Conservation (phyloP, 208 protist species). For the Zelonia costaricensis region DNA sequence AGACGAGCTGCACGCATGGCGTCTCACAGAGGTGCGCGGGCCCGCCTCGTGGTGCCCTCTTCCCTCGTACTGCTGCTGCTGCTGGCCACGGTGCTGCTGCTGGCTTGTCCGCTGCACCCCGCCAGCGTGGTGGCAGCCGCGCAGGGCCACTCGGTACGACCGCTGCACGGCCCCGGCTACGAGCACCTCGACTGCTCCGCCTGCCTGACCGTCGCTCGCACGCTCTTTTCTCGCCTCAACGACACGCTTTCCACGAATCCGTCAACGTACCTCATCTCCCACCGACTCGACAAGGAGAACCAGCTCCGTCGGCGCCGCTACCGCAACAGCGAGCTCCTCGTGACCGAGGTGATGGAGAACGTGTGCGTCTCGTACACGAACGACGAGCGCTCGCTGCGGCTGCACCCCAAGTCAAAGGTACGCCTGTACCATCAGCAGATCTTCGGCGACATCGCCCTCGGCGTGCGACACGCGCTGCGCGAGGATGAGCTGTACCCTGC, state of each 20-base stretch:
- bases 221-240: conserved; percentile 66
- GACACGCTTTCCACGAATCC: conserved; percentile 44
- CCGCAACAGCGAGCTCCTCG: conserved; percentile 69
- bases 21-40: too few species aligned
- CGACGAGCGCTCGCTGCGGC: conserved; percentile 47
- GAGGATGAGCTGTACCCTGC: conserved; percentile 35
- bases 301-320: conserved; percentile 45
- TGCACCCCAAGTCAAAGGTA: conserved; percentile 62
- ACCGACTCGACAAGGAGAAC: conserved; percentile 45
- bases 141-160: conserved; percentile 17
- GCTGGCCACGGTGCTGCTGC: too few species aligned
- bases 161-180: conserved; percentile 44
- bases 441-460: conserved; percentile 16
- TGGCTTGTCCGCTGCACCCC: too few species aligned
- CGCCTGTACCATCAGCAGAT: conserved; percentile 53
- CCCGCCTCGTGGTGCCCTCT: too few species aligned
- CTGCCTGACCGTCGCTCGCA: conserved; percentile 63
- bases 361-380: conserved; percentile 43
- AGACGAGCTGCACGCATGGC: too few species aligned
- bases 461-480: conserved; percentile 19
- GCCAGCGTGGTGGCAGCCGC: neutral
- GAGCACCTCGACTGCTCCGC: conserved; percentile 82
- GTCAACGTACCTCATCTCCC: conserved; percentile 47
- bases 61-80: too few species aligned
- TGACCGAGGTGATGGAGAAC: conserved; percentile 76